Percentiles rank a stretch among this genome's conserved stretches.
Evolutionary conservation across 495 filamentous ascomycete genomes (phyloP).

Genomic region (Aspergillus cristatus): DNA sequence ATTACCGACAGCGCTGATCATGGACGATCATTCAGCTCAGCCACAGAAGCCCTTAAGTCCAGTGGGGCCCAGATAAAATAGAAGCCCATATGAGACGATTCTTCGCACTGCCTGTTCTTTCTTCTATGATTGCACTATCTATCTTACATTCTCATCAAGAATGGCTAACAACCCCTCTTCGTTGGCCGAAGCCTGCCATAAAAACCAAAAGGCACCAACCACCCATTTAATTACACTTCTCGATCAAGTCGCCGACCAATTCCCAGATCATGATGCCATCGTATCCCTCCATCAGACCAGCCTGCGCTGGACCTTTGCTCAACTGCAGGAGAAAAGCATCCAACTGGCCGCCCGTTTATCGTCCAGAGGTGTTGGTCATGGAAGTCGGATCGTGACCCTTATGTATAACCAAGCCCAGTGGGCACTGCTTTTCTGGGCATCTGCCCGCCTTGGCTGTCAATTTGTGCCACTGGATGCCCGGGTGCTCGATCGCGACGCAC

Average conservation of each 20-base stretch:
- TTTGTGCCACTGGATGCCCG: slow-evolving; percentile 24
- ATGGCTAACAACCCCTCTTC: neutral
- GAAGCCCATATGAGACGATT: neutral
- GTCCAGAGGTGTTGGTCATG: slow-evolving; percentile 2
- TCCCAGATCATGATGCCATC: slow-evolving; percentile 1
- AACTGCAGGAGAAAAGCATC: slow-evolving; percentile 6
- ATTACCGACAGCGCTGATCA: no score
- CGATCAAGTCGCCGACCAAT: slow-evolving; percentile 1
- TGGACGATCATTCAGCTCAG: no score
- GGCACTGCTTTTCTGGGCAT: slow-evolving; percentile 23
- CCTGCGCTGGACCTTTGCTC: slow-evolving; percentile 9
- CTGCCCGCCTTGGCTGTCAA: slow-evolving; percentile 14
- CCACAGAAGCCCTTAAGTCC: neutral
- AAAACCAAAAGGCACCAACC: neutral
- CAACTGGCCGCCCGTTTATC: slow-evolving; percentile 4
- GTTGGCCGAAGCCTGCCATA: neutral
- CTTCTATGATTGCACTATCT: neutral
- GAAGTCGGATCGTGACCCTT: slow-evolving; percentile 13
- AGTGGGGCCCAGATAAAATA: neutral
- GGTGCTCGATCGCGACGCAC: slow-evolving; percentile 3
- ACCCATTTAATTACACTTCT: neutral
- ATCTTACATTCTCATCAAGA: neutral
- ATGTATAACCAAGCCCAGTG: slow-evolving; percentile 26
- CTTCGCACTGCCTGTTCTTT: neutral
- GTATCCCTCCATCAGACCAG: neutral